These are phyloP conservation scores for Rossbeevera mucosa DNA, from an alignment of 768 basidiomycete species.

Conservation along the genomic window DNA sequence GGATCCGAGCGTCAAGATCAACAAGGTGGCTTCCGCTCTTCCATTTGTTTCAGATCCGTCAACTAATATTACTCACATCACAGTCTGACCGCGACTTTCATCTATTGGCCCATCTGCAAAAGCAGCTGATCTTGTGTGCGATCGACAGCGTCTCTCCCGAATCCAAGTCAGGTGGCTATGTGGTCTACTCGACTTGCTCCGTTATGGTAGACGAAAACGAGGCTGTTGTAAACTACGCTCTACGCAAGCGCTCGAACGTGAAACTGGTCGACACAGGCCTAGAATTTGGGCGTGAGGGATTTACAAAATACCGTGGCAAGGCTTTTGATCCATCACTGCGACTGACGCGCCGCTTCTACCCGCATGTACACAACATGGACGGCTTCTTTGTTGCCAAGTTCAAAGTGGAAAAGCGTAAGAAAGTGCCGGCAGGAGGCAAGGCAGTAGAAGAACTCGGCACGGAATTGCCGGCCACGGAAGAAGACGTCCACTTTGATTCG, in stretches of 20 bases:
- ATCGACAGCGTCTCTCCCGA: slow-evolving; percentile 91
- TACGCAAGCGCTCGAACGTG: slow-evolving; percentile 89
- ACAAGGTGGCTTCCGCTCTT: slow-evolving; percentile 65
- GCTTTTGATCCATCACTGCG: slow-evolving; percentile 73
- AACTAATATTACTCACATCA: slow-evolving; percentile 2
- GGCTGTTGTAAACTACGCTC: slow-evolving; percentile 94
- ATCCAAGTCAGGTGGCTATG: slow-evolving; percentile 86
- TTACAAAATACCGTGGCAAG: slow-evolving; percentile 87
- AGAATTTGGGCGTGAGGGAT: slow-evolving; percentile 90
- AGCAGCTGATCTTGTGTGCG: slow-evolving; percentile 96
- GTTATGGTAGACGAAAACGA: slow-evolving; percentile 99
- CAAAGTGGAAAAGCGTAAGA: slow-evolving; percentile 80
- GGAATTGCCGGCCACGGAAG: slow-evolving; percentile 25
- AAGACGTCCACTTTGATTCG: slow-evolving; percentile 57
- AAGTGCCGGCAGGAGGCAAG: slow-evolving; percentile 35
- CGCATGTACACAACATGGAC: slow-evolving; percentile 99
- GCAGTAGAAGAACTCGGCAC: slow-evolving; percentile 20
- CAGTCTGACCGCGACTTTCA: slow-evolving; percentile 95
- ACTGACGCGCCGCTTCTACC: slow-evolving; percentile 87
- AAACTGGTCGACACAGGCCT: slow-evolving; percentile 91
- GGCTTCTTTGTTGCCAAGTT: slow-evolving; percentile 99
- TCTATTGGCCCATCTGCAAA: slow-evolving; percentile 94
- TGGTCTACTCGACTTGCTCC: slow-evolving; percentile 98
- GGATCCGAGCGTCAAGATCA: slow-evolving; percentile 94
- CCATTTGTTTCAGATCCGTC: background rate